A percentile compares a stretch with the other conserved stretches of the same genome.
These are phyloP conservation scores for Penicillium chermesinum DNA, from an alignment of 495 filamentous ascomycete genomes.

Conservation along the genomic window DNA sequence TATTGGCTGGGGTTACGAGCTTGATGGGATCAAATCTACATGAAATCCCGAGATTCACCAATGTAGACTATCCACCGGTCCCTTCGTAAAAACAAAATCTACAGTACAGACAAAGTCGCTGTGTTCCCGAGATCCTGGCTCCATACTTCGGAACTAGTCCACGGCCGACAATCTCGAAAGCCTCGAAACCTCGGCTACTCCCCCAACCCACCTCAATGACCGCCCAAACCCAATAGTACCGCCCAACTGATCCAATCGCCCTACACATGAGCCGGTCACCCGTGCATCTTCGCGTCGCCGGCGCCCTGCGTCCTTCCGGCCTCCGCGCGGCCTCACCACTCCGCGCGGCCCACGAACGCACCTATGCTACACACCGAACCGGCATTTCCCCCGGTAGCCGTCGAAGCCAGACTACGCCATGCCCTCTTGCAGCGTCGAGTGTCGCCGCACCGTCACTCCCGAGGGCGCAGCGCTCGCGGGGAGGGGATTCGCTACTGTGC, in stretches of 20 bases:
- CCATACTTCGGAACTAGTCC: neutral
- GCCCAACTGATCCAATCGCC: neutral
- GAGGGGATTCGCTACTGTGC: too few relatives aligned
- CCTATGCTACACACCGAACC: conserved; percentile 10
- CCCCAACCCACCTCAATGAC: neutral
- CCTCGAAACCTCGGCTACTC: conserved; percentile 26
- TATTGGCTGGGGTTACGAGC: too few relatives aligned
- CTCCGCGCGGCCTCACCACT: conserved; percentile 3
- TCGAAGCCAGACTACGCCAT: neutral
- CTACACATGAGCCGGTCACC: conserved; percentile 31
- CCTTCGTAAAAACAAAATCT: too few relatives aligned
- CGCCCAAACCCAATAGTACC: neutral
- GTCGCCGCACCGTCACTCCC: too few relatives aligned
- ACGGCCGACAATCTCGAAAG: neutral
- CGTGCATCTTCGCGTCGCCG: conserved; percentile 30
- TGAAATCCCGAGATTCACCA: too few relatives aligned
- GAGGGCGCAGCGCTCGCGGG: too few relatives aligned
- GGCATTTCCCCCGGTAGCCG: neutral
- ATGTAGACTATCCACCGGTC: too few relatives aligned
- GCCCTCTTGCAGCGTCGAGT: neutral
- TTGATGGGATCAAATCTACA: too few relatives aligned
- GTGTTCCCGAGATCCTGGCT: neutral
- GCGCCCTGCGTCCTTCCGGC: conserved; percentile 25
- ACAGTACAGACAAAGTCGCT: too few relatives aligned
- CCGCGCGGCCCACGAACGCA: conserved; percentile 6